Evolutionary conservation across 805 yeast species (phyloP).

Genomic region (Babjeviella inositovora): DNA sequence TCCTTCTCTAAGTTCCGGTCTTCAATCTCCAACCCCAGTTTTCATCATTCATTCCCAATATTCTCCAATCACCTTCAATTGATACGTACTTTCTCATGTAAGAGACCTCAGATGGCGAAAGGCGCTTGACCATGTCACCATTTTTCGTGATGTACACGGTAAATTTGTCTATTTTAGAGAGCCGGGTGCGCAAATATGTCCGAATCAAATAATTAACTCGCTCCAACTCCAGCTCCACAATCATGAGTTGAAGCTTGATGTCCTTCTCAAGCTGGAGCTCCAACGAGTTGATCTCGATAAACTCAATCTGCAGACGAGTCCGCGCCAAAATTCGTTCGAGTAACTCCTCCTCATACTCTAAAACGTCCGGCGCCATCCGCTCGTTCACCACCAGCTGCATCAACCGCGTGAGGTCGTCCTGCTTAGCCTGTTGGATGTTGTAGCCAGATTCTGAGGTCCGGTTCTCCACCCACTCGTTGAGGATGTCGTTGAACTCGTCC

Average conservation of each 20-base stretch:
- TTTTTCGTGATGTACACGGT: conserved; percentile 39
- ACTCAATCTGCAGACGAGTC: conserved; percentile 56
- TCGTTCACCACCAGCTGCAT: conserved; percentile 69
- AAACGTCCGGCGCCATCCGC: conserved; percentile 73
- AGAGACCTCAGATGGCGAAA: conserved; percentile 43
- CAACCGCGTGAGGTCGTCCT: conserved; percentile 24
- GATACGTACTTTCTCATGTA: conserved; percentile 36
- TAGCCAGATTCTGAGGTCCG: conserved; percentile 7
- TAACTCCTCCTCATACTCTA: conserved; percentile 52
- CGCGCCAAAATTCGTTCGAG: conserved; percentile 40
- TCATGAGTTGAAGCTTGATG: conserved; percentile 63
- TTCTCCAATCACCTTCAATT: no score
- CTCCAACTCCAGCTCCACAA: conserved; percentile 86
- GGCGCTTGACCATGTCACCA: conserved; percentile 15
- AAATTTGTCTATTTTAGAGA: conserved; percentile 58
- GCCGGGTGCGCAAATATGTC: conserved; percentile 63
- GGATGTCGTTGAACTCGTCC: conserved; percentile 50
- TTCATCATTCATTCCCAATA: no score
- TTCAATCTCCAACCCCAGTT: no score
- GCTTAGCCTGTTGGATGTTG: conserved; percentile 7
- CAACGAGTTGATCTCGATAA: conserved; percentile 64
- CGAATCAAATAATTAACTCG: conserved; percentile 72
- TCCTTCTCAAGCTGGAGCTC: conserved; percentile 55
- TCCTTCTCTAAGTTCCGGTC: no score
- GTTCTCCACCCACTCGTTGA: conserved; percentile 41